phyloP scores from a whole-genome alignment of 1,284 basidiomycete species.

The Leccinum pseudoinsigne region DNA sequence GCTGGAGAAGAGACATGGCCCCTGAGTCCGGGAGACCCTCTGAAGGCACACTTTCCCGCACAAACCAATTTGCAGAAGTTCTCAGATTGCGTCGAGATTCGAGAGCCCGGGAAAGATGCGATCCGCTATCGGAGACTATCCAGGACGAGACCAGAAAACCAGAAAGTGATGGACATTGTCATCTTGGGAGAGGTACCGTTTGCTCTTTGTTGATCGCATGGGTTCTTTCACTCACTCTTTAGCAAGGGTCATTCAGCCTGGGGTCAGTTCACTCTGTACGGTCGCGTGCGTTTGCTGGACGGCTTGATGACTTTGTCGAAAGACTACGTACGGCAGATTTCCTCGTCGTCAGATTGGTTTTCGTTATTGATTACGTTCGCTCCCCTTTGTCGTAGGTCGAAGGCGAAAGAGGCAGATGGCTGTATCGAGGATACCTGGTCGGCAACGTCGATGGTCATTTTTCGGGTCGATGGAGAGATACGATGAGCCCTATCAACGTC shows the following conservation, averaged over 20 bases:
- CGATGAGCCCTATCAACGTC: conserved; percentile 52
- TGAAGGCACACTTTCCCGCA: conserved; percentile 33
- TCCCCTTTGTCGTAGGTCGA: conserved; percentile 45
- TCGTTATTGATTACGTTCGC: conserved; percentile 1
- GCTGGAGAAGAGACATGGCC: conserved; percentile 8
- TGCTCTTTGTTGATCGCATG: background rate
- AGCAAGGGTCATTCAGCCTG: conserved; percentile 75
- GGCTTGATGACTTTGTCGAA: conserved; percentile 72
- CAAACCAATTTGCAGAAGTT: conserved; percentile 23
- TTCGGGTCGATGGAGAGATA: conserved; percentile 76
- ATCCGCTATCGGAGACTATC: conserved; percentile 42
- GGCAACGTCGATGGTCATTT: conserved; percentile 62
- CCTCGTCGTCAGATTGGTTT: conserved; percentile 1
- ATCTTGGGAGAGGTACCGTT: conserved; percentile 63
- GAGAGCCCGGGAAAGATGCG: conserved; percentile 26
- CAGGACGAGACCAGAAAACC: background rate
- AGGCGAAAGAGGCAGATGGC: conserved; percentile 71
- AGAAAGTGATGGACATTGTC: conserved; percentile 51
- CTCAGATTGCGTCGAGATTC: conserved; percentile 19
- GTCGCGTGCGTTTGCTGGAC: conserved; percentile 67
- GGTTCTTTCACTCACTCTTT: background rate
- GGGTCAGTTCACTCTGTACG: conserved; percentile 73
- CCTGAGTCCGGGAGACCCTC: conserved; percentile 35
- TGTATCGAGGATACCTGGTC: conserved; percentile 74
- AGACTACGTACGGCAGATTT: conserved; percentile 59